Conservation (phyloP, 495 filamentous ascomycete genomes). For the Chaetomium fimeti region DNA sequence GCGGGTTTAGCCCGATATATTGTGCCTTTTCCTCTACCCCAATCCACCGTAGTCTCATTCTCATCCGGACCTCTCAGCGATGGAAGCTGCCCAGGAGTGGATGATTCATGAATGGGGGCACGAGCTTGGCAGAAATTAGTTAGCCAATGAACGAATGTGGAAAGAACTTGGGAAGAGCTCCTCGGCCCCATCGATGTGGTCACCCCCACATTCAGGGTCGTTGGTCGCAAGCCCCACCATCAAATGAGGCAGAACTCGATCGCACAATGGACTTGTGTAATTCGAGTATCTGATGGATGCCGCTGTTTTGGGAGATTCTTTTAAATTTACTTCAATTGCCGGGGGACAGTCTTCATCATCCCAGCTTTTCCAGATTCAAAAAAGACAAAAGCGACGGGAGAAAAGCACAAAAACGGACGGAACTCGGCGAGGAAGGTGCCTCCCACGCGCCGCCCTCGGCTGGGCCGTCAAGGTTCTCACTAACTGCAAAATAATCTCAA, state of each 20-base stretch:
- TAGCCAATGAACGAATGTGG: too few relatives aligned
- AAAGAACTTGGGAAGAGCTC: too few relatives aligned
- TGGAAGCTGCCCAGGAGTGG: too few relatives aligned
- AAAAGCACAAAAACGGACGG: neutral
- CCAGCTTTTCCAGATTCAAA: neutral
- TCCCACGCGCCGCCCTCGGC: neutral
- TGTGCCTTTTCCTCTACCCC: too few relatives aligned
- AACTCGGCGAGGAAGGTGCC: neutral
- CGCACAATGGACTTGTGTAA: slow-evolving; percentile 13
- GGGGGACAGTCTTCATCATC: neutral
- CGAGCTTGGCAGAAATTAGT: too few relatives aligned
- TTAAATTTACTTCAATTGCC: neutral
- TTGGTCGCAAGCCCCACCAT: neutral
- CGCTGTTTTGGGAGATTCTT: neutral
- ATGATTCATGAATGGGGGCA: too few relatives aligned
- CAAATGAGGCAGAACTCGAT: neutral
- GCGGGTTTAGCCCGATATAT: too few relatives aligned
- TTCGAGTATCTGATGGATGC: neutral
- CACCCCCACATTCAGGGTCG: slow-evolving; percentile 14
- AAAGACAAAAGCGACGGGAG: neutral
- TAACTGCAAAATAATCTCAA: slow-evolving; percentile 28
- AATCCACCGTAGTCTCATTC: too few relatives aligned
- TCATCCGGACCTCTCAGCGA: too few relatives aligned
- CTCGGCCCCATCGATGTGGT: neutral
- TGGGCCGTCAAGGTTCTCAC: slow-evolving; percentile 33